Evolutionary conservation across 805 yeast species (phyloP), one percentile per base, ranked within the genome.

Genomic region (Metschnikowia cerradonensis): DNA sequence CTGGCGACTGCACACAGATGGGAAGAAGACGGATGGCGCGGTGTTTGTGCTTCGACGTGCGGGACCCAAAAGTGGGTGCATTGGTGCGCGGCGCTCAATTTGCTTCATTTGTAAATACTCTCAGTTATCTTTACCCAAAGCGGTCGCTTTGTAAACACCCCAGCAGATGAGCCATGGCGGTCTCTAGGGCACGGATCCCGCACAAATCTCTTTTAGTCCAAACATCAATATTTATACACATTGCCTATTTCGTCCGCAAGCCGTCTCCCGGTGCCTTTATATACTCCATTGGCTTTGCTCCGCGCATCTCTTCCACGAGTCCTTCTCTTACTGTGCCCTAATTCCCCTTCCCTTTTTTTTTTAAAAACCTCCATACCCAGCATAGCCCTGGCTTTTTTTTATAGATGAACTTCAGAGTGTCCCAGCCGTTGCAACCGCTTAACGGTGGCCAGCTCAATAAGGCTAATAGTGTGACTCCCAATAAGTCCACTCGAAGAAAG

Each of bases 361-460:
- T 7, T 6, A 6, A 23, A 0, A 23, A 23, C 26, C 10, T 23
- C 26, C 26, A 23, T 23, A 6, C 23, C 15, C 23, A 19, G 23
- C 40, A 19, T 37, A 23, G 6, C 40, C 40, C 10, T 14, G 38
- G 8, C 43, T 10, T 23, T 15, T 17, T 15, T 17, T 30, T 32
- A 41, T 19, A n/a, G 10, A 58, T 58, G 61, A 55, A 53, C 41
- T 45, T 53, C 50, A 54, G 59, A 34, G 49, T 54, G n/a, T 57
- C 71, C 47, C 78, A 78, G 60, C 81, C 83, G 31, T 74, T 80
- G 58, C 83, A 80, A 61, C 79, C 83, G 49, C 70, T 80, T 51
- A 79, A 77, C 60, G 74, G 67, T 60, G 80, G 78, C 46, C 83
- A 79, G 57, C 64, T 80, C 52, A 79, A 80, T 59, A 71, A 81